Evolutionary conservation across 208 protist species (phyloP).

Genomic region (Crithidia sp.): DNA sequence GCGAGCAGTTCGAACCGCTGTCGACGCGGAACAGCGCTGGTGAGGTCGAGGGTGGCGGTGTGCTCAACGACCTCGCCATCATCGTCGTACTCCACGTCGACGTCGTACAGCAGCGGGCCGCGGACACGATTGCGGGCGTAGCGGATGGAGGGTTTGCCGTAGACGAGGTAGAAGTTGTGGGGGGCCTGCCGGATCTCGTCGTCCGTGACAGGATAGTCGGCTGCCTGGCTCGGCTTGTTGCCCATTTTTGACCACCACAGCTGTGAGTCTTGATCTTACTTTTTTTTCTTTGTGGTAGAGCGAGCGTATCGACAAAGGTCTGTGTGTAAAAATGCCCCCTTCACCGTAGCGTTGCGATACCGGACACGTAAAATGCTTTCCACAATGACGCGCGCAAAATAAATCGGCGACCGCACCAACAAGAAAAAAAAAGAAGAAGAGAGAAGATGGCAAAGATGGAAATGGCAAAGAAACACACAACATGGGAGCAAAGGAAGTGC

Average conservation of each 20-base stretch:
- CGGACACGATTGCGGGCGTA: conserved; percentile 38
- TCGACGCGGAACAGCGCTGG: conserved; percentile 24
- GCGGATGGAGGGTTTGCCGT: conserved; percentile 59
- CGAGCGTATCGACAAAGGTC: too few relatives aligned
- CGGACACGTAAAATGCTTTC: too few relatives aligned
- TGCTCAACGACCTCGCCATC: conserved; percentile 47
- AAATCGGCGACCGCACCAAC: too few relatives aligned
- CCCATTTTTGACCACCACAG: conserved; percentile 13
- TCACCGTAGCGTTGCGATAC: too few relatives aligned
- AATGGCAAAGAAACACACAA: too few relatives aligned
- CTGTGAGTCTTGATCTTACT: not conserved
- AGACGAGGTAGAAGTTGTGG: conserved; percentile 66
- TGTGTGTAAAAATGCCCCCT: too few relatives aligned
- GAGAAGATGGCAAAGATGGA: too few relatives aligned
- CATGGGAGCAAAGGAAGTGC: too few relatives aligned
- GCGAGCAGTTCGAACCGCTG: conserved; percentile 28
- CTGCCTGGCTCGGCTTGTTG: conserved; percentile 12
- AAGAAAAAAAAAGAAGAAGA: too few relatives aligned
- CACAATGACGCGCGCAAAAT: too few relatives aligned
- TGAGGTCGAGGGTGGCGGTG: conserved; percentile 53
- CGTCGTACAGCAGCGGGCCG: conserved; percentile 71
- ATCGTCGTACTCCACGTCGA: conserved; percentile 50
- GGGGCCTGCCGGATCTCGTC: conserved; percentile 37
- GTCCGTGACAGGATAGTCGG: conserved; percentile 7
- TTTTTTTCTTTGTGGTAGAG: not conserved